Base-by-base conservation (phyloP, 257 asterid genomes). In the Lycium ferocissimum region DNA sequence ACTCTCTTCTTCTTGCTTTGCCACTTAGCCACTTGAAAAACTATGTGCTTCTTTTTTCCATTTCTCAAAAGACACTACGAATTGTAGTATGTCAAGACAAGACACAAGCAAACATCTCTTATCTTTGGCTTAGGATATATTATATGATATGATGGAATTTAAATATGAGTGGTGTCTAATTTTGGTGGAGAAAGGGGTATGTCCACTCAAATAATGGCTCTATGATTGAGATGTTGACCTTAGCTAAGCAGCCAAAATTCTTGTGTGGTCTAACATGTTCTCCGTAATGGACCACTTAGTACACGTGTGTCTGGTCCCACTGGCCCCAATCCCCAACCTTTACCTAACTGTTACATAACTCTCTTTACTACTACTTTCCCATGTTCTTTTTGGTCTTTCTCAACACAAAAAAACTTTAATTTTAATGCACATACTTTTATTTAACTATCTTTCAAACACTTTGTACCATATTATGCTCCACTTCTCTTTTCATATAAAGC, bases 191-290 rank as follows among this genome's bases (percentile, higher is more conserved):
- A 83, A 86, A 87, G 66, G 87, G 87, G 83, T 88, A 20, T 85
- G 89, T 84, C 92, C 92, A 87, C 86, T 87, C 85, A 91, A 90
- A 93, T 93, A 92, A 91, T 93, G 91, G 78, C 89, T 89, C 90
- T 81, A 89, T 90, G 93, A 94, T 94, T 92, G 93, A 88, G 91
- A 92, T 90, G 95, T 83, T 87, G 92, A 90, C 94, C 90, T 88
- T 87, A 88, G 90, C 92, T 84, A 63, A 61, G 82, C 87, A 81
- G 84, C 86, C 88, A 90, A 89, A 88, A 83, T 80, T 84, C 67
- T 85, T 76, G 87, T 11, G 45, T 83, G 72, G 65, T 53, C 83
- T 88, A 73, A 78, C 71, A 84, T 78, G 91, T 82, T 79, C 85
- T 49, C 15, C 0, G 53, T 53, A n/a, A 79, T 86, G 92, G 91